Percentiles rank a stretch among this genome's conserved stretches.
These are phyloP conservation scores for Starmerella vaccinii DNA, from an alignment of 805 yeast species.

Conservation along the genomic window DNA sequence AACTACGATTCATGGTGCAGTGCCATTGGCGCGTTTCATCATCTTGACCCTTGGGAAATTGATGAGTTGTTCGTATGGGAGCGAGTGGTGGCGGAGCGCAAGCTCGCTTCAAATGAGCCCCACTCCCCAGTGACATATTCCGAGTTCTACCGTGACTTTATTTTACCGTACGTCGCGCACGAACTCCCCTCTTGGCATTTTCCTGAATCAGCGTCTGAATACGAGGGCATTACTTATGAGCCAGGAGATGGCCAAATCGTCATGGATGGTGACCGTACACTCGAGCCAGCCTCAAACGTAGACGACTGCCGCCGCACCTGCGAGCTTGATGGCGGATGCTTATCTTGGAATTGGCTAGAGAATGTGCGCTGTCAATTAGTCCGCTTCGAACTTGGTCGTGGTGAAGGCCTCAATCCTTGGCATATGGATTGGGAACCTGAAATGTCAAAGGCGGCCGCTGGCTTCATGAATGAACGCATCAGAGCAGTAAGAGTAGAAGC, in stretches of 20 bases:
- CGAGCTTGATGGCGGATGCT: slow-evolving; percentile 9
- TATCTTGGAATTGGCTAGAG: slow-evolving; percentile 17
- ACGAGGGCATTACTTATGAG: not conserved
- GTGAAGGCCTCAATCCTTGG: slow-evolving; percentile 14
- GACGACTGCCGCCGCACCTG: slow-evolving; percentile 18
- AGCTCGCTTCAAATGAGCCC: not conserved
- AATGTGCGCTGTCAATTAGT: slow-evolving; percentile 14
- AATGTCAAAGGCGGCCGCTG: slow-evolving; percentile 20
- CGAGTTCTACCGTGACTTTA: slow-evolving; percentile 30
- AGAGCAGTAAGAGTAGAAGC: slow-evolving; percentile 14
- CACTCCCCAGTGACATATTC: slow-evolving; percentile 19
- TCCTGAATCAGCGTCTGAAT: not conserved
- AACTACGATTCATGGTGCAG: slow-evolving; percentile 27
- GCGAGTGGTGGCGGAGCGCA: slow-evolving; percentile 13
- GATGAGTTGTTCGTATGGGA: slow-evolving; percentile 28
- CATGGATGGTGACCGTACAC: not conserved
- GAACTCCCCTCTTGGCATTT: slow-evolving; percentile 27
- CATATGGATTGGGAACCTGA: slow-evolving; percentile 3
- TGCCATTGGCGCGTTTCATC: slow-evolving; percentile 31
- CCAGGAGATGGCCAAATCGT: not conserved
- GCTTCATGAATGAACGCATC: slow-evolving; percentile 30
- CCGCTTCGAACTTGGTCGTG: slow-evolving; percentile 13
- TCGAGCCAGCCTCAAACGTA: slow-evolving; percentile 10
- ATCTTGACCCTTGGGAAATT: slow-evolving; percentile 26
- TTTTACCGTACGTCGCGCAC: slow-evolving; percentile 26